These are phyloP conservation scores for Skeletonema tropicum DNA, from an alignment of 108 stramenopile species.

Conservation along the genomic window DNA sequence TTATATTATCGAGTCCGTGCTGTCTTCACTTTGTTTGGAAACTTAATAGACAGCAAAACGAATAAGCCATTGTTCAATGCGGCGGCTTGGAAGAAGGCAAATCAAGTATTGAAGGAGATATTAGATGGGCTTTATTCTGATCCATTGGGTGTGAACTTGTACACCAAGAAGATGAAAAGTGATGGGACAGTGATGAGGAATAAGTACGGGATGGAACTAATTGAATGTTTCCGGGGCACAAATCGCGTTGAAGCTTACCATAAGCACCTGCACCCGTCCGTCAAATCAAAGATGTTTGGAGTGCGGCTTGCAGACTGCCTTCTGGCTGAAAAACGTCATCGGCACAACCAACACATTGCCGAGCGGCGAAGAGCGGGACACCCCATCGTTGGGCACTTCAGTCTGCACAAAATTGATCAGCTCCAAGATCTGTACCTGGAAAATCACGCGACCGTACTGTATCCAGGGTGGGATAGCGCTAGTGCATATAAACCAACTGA, in stretches of 20 bases:
- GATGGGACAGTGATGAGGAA: constrained; percentile 20
- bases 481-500: constrained; percentile 31
- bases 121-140: constrained; percentile 34
- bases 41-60: constrained; percentile 23
- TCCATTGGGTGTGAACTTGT: constrained; percentile 29
- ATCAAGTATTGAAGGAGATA: constrained; percentile 41
- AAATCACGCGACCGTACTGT: constrained; percentile 19
- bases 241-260: constrained; percentile 20
- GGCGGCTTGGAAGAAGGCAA: constrained; percentile 41
- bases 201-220: constrained; percentile 9
- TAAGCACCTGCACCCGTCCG: constrained; percentile 23
- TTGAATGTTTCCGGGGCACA: constrained; percentile 24
- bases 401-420: constrained; percentile 30
- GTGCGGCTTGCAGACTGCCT: constrained; percentile 24
- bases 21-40: constrained; percentile 32
- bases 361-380: constrained; percentile 17
- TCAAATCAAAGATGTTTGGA: constrained; percentile 32
- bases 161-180: constrained; percentile 11
- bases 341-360: constrained; percentile 27
- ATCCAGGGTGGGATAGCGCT: constrained; percentile 41
- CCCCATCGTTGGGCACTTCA: constrained; percentile 33
- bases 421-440: constrained; percentile 30
- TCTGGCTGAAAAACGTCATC: constrained; percentile 23
- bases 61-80: constrained; percentile 36
- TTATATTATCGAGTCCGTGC: constrained; percentile 24